Evolutionary conservation across 1,284 basidiomycete genomes (phyloP).

Genomic region (Porphyrellus sp.): DNA sequence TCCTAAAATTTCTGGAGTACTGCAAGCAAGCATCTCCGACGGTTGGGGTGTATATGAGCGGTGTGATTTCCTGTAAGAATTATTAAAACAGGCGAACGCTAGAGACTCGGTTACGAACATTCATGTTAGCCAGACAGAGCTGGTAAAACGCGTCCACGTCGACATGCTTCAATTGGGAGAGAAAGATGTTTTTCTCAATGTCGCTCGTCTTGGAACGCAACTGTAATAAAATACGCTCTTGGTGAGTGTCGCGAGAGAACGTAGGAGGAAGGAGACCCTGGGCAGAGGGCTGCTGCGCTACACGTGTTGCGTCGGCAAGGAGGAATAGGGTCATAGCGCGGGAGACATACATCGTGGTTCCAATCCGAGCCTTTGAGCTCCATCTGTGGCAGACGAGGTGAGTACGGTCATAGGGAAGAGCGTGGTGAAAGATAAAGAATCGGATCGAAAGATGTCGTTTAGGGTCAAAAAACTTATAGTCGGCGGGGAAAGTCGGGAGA

Average conservation of each 20-base stretch:
- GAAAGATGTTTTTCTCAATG: conserved; percentile 83
- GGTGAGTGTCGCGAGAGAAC: conserved; percentile 54
- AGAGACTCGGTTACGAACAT: conserved; percentile 8
- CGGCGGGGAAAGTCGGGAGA: conserved; percentile 16
- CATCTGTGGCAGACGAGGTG: conserved; percentile 57
- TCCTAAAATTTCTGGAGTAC: conserved; percentile 78
- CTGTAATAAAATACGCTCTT: conserved; percentile 61
- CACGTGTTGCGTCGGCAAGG: neutral
- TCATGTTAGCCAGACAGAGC: conserved; percentile 63
- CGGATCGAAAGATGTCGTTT: neutral
- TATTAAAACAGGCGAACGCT: neutral
- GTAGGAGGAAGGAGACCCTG: conserved; percentile 65
- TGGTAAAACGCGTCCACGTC: conserved; percentile 76
- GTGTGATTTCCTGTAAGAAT: conserved; percentile 58
- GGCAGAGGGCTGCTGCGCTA: conserved; percentile 47
- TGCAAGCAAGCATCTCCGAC: conserved; percentile 91
- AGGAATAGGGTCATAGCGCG: neutral
- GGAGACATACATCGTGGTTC: conserved; percentile 51
- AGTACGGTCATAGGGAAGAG: conserved; percentile 55
- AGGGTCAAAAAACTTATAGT: neutral
- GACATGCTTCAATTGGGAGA: conserved; percentile 68
- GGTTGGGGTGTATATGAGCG: conserved; percentile 89
- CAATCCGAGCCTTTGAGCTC: conserved; percentile 62
- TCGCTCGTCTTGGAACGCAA: conserved; percentile 69
- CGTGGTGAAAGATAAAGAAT: neutral